Conservation (phyloP, 2,329 filamentous ascomycete genomes). For the Pseudogymnoascus sp. region DNA sequence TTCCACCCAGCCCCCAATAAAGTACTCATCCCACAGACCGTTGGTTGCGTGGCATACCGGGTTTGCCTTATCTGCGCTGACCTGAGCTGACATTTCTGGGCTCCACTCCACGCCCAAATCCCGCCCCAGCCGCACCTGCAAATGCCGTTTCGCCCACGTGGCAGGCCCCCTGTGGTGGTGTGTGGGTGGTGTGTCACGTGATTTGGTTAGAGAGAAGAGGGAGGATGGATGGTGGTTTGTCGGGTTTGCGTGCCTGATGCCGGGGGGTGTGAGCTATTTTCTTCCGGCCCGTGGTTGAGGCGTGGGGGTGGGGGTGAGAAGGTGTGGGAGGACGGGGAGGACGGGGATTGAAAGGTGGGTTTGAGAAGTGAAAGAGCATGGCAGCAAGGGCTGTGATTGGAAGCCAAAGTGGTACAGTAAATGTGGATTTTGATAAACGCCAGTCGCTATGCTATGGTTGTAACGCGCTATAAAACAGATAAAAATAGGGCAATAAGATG, state of each 20-base stretch:
- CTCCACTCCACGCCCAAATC: background rate
- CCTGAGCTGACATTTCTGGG: background rate
- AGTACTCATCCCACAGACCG: background rate
- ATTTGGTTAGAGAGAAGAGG: too few species aligned
- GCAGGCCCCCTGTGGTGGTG: background rate
- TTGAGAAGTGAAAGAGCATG: background rate
- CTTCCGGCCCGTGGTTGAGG: background rate
- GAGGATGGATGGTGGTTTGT: background rate
- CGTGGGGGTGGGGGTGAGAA: background rate
- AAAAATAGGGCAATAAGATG: background rate
- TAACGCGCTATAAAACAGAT: background rate
- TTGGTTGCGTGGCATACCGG: background rate
- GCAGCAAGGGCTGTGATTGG: background rate
- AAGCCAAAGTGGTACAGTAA: background rate
- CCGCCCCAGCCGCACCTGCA: background rate
- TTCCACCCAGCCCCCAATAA: background rate
- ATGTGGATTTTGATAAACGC: slow-evolving; percentile 5
- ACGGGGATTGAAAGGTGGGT: background rate
- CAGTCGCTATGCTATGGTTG: background rate
- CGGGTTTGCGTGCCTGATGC: background rate
- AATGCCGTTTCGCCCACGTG: background rate
- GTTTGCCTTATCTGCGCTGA: background rate
- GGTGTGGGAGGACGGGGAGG: background rate
- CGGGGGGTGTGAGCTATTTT: background rate
- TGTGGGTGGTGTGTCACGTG: background rate